Evolutionary conservation across 768 basidiomycete species (phyloP).

Genomic region (Pulveroboletus sp.): DNA sequence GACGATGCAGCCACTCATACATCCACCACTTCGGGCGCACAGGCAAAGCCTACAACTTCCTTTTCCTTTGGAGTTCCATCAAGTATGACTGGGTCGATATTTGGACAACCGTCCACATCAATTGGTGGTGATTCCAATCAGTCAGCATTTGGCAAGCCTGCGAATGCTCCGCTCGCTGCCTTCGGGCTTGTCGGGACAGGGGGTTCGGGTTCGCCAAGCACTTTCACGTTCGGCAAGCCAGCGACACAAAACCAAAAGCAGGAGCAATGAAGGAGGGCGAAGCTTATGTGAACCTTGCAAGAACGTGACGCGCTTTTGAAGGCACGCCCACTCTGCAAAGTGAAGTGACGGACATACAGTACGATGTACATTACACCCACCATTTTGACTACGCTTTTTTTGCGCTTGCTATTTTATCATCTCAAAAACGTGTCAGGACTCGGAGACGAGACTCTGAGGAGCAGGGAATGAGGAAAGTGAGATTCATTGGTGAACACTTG

Average conservation of each 20-base stretch:
- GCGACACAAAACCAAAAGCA: constrained; percentile 30
- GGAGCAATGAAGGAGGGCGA: constrained; percentile 24
- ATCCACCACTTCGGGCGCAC: constrained; percentile 8
- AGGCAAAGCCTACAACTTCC: constrained; percentile 29
- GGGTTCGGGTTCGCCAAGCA: constrained; percentile 6
- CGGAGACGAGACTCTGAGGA: background rate
- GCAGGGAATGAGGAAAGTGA: background rate
- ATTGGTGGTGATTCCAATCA: constrained; percentile 6
- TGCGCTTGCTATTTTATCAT: background rate
- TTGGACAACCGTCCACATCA: constrained; percentile 8
- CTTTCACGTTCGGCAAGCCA: constrained; percentile 26
- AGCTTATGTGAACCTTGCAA: background rate
- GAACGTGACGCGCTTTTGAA: background rate
- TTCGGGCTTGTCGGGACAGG: constrained; percentile 31
- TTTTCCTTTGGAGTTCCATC: constrained; percentile 16
- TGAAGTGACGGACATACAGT: background rate
- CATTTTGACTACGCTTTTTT: constrained; percentile 1
- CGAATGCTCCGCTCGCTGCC: constrained; percentile 22
- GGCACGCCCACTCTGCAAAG: background rate
- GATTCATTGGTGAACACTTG: background rate
- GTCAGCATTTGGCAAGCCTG: constrained; percentile 13
- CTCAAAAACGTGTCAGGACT: background rate
- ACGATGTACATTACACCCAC: constrained; percentile 17
- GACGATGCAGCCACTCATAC: constrained; percentile 5
- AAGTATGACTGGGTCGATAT: constrained; percentile 1